Evolutionary conservation across 2,329 filamentous ascomycete species (phyloP).

Genomic region (Waltergamsia citrina): DNA sequence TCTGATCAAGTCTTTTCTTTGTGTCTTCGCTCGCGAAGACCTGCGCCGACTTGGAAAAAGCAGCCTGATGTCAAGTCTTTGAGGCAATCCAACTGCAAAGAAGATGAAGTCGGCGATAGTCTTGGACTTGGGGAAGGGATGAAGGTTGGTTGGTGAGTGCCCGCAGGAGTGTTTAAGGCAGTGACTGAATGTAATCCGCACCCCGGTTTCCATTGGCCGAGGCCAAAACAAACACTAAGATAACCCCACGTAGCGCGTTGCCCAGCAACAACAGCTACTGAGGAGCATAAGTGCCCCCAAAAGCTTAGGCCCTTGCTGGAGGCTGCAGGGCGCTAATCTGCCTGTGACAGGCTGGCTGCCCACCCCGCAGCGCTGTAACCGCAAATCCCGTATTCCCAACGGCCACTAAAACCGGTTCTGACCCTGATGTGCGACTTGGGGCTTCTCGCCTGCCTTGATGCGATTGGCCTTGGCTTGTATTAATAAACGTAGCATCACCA

Average conservation of each 20-base stretch:
- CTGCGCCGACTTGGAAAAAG: not conserved
- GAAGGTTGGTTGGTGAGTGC: not conserved
- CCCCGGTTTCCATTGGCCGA: not conserved
- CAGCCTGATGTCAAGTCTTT: not conserved
- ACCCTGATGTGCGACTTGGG: not conserved
- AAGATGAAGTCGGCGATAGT: not conserved
- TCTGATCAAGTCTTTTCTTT: too few relatives aligned
- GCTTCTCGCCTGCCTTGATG: too few relatives aligned
- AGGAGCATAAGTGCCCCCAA: too few relatives aligned
- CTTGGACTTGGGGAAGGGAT: not conserved
- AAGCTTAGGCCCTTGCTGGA: not conserved
- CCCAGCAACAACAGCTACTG: constrained; percentile 1
- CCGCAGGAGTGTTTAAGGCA: constrained; percentile 1
- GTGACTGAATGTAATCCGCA: not conserved
- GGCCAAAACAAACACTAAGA: constrained; percentile 2
- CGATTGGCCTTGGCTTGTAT: too few relatives aligned
- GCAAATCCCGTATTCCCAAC: not conserved
- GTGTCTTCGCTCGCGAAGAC: not conserved
- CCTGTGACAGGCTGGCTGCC: constrained; percentile 4
- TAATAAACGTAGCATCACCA: too few relatives aligned
- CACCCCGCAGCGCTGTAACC: not conserved
- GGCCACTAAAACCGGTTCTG: not conserved
- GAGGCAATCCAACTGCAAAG: too few relatives aligned
- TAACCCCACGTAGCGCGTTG: constrained; percentile 1
- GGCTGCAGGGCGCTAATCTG: constrained; percentile 1